Base-by-base conservation (phyloP, 176 grass and related monocot species). In the Juncus inflexus region DNA sequence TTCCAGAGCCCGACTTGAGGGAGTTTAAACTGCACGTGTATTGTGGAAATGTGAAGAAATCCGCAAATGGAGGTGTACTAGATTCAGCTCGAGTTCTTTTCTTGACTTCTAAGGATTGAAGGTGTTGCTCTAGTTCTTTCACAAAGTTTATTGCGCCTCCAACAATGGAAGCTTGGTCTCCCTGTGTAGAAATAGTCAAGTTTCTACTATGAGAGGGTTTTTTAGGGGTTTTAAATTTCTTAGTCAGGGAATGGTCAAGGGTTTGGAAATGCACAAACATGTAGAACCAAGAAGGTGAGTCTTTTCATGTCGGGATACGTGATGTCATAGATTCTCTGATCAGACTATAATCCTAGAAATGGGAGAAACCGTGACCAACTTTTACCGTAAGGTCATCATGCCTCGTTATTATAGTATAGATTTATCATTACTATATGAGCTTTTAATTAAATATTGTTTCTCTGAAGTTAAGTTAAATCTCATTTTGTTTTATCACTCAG, bases 101-200 rank as follows among this genome's bases (percentile, higher is more conserved):
- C 35, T 80, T 78, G 28, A 81, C 89, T 74, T 99, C 72, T 12
- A 99, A 72, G 2, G 94, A 89, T 16, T 92, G 94, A 7, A 90
- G 78, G 35, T 80, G 77, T 19, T 92, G 94, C 72, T 99, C 94
- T 0, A 92, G 85, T 79, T 92, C 89, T 72, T 91, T 86, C 9
- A 99, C 94, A 61, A 89, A 99, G 66, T 99, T 86, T 71, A 99
- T 92, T 6, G 94, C 94, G 9, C 88, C 94, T 0, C 88, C 94
- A 14, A 99, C 89, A 6, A 99, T 99, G 3, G 94, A 92, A 68
- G 94, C 94, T 62, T 99, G 94, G 62, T 99, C 94, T 15, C 94
- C 83, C 94, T 96, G 12, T 50, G 15, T 38, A 7, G 9, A 2
- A 55, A 63, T 6, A 51, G 19, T 40, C 37, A 12, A 39, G 0